phyloP scores from a whole-genome alignment of 805 yeast species.

The Cyberlindnera nakhonratchasimensis region DNA sequence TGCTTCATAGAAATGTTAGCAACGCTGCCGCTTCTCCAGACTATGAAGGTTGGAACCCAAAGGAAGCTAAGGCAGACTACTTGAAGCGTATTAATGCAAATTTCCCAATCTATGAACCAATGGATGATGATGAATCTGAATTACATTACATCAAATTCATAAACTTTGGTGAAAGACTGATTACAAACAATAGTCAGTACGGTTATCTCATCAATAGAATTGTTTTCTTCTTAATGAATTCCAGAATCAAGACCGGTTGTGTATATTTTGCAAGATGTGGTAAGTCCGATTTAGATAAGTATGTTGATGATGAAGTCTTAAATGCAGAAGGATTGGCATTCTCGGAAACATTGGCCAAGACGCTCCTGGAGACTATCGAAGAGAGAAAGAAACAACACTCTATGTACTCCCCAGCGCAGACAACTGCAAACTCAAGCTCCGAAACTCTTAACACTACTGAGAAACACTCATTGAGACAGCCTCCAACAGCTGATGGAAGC shows the following conservation, averaged over 20 bases:
- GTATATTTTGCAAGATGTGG: conserved; percentile 91
- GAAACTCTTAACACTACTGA: conserved; percentile 13
- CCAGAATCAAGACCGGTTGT: conserved; percentile 81
- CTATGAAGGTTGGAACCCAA: conserved; percentile 70
- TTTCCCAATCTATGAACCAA: conserved; percentile 67
- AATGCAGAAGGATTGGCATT: conserved; percentile 70
- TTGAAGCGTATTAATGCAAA: conserved; percentile 65
- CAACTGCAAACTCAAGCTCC: conserved; percentile 16
- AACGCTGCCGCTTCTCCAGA: conserved; percentile 89
- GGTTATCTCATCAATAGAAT: conserved; percentile 91
- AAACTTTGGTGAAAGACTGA: conserved; percentile 84
- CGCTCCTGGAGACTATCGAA: conserved; percentile 40
- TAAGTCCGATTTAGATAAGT: conserved; percentile 44
- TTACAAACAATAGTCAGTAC: conserved; percentile 74
- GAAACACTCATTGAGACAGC: conserved; percentile 33
- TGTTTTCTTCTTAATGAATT: conserved; percentile 87
- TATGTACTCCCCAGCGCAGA: conserved; percentile 4
- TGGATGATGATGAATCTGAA: conserved; percentile 48
- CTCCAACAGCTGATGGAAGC: conserved; percentile 50
- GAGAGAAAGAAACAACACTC: conserved; percentile 28
- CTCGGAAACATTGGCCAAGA: conserved; percentile 58
- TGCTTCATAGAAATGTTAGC: conserved; percentile 71
- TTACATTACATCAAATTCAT: conserved; percentile 80
- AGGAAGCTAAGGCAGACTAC: conserved; percentile 74
- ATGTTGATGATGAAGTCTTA: conserved; percentile 76